Conservation (phyloP, 2,329 filamentous ascomycete species). For the Phialophora verrucosa region DNA sequence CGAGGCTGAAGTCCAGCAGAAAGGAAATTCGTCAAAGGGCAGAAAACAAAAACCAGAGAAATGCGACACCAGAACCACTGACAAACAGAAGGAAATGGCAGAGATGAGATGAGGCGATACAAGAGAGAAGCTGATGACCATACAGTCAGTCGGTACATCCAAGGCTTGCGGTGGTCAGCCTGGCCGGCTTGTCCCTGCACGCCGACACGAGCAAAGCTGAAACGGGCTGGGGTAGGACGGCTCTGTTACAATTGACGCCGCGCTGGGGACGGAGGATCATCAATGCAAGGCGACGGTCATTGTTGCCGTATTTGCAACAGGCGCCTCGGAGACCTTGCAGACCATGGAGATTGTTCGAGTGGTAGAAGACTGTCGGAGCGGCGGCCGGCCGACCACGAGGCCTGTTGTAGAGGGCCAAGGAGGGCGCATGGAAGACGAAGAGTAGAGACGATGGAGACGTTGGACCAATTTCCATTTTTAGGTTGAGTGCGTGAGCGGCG, state of each 20-base stretch:
- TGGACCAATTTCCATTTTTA: slow-evolving; percentile 29
- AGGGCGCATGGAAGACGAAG: background rate
- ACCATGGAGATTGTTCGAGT: background rate
- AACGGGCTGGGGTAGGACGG: slow-evolving; percentile 23
- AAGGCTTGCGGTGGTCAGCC: slow-evolving; percentile 25
- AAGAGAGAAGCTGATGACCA: slow-evolving; percentile 21
- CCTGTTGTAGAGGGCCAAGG: slow-evolving; percentile 6
- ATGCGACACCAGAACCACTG: slow-evolving; percentile 9
- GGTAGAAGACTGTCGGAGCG: background rate
- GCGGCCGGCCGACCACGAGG: slow-evolving; percentile 11
- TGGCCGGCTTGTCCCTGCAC: slow-evolving; percentile 8
- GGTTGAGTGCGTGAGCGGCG: background rate
- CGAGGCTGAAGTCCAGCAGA: slow-evolving; percentile 8
- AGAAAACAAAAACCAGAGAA: slow-evolving; percentile 12
- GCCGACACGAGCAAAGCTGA: slow-evolving; percentile 20
- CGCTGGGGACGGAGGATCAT: slow-evolving; percentile 8
- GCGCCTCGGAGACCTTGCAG: slow-evolving; percentile 1
- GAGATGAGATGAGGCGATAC: slow-evolving; percentile 19
- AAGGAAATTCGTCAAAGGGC: slow-evolving; percentile 6
- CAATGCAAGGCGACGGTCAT: slow-evolving; percentile 14
- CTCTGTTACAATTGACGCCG: slow-evolving; percentile 26
- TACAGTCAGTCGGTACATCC: slow-evolving; percentile 4
- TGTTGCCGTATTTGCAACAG: slow-evolving; percentile 21
- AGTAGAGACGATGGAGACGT: background rate
- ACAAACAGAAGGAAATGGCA: slow-evolving; percentile 14